Conservation (phyloP, 257 asterid genomes). For the Primulina huaijiensis region DNA sequence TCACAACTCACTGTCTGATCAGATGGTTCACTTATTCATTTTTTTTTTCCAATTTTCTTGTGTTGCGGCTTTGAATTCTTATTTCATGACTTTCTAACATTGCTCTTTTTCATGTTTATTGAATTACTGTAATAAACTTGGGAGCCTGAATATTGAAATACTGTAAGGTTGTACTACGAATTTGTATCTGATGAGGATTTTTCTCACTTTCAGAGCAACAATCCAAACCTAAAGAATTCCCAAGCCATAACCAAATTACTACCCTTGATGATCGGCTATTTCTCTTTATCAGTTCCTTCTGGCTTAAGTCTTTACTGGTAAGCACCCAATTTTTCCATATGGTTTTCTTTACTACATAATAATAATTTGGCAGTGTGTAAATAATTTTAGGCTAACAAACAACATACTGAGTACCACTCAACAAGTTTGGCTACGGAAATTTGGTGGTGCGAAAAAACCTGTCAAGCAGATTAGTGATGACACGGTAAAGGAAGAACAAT, state of each 20-base stretch:
- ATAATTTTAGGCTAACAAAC: constrained; percentile 75
- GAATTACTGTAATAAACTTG: background rate
- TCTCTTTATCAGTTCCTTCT: constrained; percentile 92
- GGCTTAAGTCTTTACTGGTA: constrained; percentile 98
- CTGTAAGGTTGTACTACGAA: background rate
- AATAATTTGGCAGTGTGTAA: constrained; percentile 1
- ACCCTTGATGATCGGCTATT: constrained; percentile 93
- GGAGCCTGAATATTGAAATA: background rate
- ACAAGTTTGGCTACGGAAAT: constrained; percentile 85
- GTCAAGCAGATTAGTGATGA: constrained; percentile 46
- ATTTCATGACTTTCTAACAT: background rate
- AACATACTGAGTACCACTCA: constrained; percentile 85
- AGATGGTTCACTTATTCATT: background rate
- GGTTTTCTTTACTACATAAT: background rate
- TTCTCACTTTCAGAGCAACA: constrained; percentile 65
- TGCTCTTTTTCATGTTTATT: background rate
- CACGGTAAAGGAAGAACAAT: constrained; percentile 40
- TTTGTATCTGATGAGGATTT: constrained; percentile 13
- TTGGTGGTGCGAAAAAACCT: constrained; percentile 84
- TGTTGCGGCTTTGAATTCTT: background rate
- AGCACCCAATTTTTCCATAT: constrained; percentile 17
- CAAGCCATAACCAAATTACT: constrained; percentile 84
- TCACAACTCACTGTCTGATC: background rate
- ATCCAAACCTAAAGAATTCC: constrained; percentile 79
- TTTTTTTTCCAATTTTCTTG: background rate